phyloP scores from a whole-genome alignment of 495 filamentous ascomycete genomes.

The Penicillium herquei region DNA sequence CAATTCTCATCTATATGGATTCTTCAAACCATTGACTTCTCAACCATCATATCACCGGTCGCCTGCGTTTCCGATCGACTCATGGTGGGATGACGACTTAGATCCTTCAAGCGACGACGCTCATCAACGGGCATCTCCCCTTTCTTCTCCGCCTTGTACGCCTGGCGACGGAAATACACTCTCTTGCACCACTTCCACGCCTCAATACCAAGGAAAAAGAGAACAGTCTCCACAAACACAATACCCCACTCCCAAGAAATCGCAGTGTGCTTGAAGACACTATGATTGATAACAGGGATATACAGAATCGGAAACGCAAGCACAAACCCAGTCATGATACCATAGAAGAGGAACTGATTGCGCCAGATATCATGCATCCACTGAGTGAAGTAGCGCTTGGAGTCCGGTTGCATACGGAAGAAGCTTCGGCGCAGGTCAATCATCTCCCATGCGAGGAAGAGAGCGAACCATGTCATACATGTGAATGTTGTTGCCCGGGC shows the following conservation, averaged over 20 bases:
- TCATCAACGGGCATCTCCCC: constrained; percentile 13
- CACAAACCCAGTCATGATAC: constrained; percentile 64
- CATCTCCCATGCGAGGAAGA: constrained; percentile 75
- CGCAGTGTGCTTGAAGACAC: constrained; percentile 68
- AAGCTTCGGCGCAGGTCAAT: constrained; percentile 65
- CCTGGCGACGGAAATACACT: constrained; percentile 43
- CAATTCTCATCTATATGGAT: not conserved
- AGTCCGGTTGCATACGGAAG: constrained; percentile 63
- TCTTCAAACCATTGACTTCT: constrained; percentile 32
- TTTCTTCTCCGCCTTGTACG: constrained; percentile 10
- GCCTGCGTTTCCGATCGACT: constrained; percentile 38
- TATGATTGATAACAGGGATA: constrained; percentile 65
- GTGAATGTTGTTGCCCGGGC: constrained; percentile 71
- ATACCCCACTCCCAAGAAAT: constrained; percentile 75
- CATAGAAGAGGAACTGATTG: constrained; percentile 71
- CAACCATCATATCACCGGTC: constrained; percentile 30
- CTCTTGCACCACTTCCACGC: constrained; percentile 68
- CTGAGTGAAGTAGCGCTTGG: constrained; percentile 50
- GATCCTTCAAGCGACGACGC: constrained; percentile 24
- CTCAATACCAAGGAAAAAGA: constrained; percentile 67
- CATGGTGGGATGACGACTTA: constrained; percentile 40
- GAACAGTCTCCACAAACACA: constrained; percentile 53
- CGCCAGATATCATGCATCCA: constrained; percentile 65
- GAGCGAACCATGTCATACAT: constrained; percentile 71
- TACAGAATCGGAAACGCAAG: constrained; percentile 72